These are phyloP conservation scores for Oldenlandia corymbosa DNA, from an alignment of 257 asterid genomes.

Conservation along the genomic window DNA sequence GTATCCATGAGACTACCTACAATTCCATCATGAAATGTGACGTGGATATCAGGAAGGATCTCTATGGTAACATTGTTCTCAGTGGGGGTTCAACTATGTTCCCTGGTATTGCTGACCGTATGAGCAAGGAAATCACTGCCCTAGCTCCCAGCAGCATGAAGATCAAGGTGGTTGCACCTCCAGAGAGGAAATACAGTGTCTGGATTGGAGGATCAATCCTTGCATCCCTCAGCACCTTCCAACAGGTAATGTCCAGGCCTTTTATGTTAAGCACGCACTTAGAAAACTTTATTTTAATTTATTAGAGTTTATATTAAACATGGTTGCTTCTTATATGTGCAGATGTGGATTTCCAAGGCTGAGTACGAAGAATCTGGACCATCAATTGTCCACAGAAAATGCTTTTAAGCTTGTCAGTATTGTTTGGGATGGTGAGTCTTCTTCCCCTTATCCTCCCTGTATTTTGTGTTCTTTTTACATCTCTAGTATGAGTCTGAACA, in stretches of 20 bases:
- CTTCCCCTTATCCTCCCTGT: conserved; percentile 7
- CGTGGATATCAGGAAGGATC: conserved; percentile 50
- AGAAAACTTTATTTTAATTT: background rate
- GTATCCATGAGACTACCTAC: conserved; percentile 47
- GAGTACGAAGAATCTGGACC: conserved; percentile 51
- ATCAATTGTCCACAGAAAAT: conserved; percentile 48
- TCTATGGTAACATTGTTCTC: conserved; percentile 46
- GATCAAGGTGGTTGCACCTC: conserved; percentile 52
- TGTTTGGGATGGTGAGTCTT: conserved; percentile 20
- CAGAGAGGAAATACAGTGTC: conserved; percentile 51
- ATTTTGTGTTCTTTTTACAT: conserved; percentile 16
- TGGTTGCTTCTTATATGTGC: conserved; percentile 1
- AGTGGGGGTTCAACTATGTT: conserved; percentile 53
- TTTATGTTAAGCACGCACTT: background rate
- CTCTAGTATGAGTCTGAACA: no score
- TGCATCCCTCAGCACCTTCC: conserved; percentile 52
- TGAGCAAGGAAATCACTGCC: conserved; percentile 50
- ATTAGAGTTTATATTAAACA: background rate
- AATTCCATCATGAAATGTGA: conserved; percentile 51
- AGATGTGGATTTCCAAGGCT: conserved; percentile 52
- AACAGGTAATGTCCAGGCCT: conserved; percentile 26
- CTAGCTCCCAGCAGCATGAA: conserved; percentile 53
- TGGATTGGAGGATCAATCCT: conserved; percentile 53
- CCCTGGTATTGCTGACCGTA: conserved; percentile 50
- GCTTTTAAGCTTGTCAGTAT: conserved; percentile 34